Evolutionary conservation across 2,329 filamentous ascomycete genomes (phyloP).

Genomic region (Neonectria hederae): DNA sequence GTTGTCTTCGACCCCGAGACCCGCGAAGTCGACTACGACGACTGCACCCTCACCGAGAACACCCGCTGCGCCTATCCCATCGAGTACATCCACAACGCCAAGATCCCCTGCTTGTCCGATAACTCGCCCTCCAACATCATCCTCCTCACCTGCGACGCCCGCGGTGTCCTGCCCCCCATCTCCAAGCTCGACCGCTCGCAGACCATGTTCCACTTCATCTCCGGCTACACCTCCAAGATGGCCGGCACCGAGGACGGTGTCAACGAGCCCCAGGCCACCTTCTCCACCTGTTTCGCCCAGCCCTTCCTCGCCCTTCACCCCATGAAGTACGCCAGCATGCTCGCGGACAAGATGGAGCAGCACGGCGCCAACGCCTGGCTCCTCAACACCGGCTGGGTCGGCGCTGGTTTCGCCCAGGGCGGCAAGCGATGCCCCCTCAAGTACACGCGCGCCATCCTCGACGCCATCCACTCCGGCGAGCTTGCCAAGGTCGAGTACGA

Average conservation of each 20-base stretch:
- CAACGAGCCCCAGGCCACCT: conserved; percentile 96
- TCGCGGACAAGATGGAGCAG: conserved; percentile 95
- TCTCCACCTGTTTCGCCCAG: conserved; percentile 99
- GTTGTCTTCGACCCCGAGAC: conserved; percentile 93
- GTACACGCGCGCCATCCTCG: conserved; percentile 98
- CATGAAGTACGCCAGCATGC: conserved; percentile 99
- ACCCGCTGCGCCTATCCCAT: conserved; percentile 98
- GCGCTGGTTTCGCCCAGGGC: conserved; percentile 87
- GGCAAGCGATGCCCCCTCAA: conserved; percentile 98
- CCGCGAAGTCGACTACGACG: conserved; percentile 94
- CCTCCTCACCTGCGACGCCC: conserved; percentile 96
- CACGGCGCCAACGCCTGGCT: conserved; percentile 98
- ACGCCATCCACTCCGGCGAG: conserved; percentile 97
- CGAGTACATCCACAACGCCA: conserved; percentile 98
- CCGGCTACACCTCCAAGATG: conserved; percentile 99
- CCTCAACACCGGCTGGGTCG: conserved; percentile 98
- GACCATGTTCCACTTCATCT: conserved; percentile 99
- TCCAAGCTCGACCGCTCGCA: conserved; percentile 94
- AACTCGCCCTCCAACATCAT: conserved; percentile 97
- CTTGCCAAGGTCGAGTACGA: conserved; percentile 94
- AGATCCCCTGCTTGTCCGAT: conserved; percentile 91
- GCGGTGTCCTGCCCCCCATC: conserved; percentile 96
- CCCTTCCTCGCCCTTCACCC: conserved; percentile 98
- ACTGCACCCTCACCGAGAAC: conserved; percentile 95
- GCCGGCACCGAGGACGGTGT: conserved; percentile 97